Percentiles rank a stretch among this genome's conserved stretches.
phyloP scores from a whole-genome alignment of 176 grass and related monocot species.

The Echinochloa phyllopogon region DNA sequence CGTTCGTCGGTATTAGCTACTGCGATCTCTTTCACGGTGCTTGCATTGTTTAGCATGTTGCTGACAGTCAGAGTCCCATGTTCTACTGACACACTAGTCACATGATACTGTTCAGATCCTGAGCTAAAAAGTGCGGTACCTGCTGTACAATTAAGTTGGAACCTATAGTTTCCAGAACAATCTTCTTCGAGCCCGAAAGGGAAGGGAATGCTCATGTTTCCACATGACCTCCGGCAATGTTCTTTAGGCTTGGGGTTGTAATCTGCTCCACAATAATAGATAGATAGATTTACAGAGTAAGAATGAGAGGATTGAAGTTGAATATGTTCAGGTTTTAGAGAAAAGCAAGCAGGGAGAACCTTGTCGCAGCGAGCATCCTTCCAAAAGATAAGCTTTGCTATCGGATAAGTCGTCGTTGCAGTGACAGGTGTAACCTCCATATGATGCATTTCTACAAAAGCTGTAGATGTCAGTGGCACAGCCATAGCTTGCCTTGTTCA shows the following conservation, averaged over 20 bases:
- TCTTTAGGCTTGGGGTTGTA: neutral
- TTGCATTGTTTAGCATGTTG: neutral
- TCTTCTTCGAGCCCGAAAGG: conserved; percentile 40
- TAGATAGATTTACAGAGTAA: neutral
- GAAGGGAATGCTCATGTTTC: conserved; percentile 23
- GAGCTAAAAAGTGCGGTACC: neutral
- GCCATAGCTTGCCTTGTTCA: neutral
- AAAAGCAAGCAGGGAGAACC: neutral
- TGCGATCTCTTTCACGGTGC: neutral
- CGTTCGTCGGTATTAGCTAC: accelerated
- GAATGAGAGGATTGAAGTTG: neutral
- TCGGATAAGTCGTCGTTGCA: accelerated
- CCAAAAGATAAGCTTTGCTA: neutral
- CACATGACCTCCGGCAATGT: neutral
- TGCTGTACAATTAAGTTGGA: conserved; percentile 6
- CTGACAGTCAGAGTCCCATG: conserved; percentile 16
- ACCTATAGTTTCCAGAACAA: neutral
- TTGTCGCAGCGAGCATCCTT: neutral
- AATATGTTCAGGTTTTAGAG: neutral
- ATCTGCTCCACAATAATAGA: neutral
- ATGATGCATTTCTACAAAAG: neutral
- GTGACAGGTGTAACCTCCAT: neutral
- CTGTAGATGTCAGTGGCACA: neutral
- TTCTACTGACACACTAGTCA: neutral
- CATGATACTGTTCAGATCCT: accelerated